Evolutionary conservation across 768 basidiomycete genomes (phyloP), one percentile per base, ranked within the genome.

Genomic region (Pholiota microspora): DNA sequence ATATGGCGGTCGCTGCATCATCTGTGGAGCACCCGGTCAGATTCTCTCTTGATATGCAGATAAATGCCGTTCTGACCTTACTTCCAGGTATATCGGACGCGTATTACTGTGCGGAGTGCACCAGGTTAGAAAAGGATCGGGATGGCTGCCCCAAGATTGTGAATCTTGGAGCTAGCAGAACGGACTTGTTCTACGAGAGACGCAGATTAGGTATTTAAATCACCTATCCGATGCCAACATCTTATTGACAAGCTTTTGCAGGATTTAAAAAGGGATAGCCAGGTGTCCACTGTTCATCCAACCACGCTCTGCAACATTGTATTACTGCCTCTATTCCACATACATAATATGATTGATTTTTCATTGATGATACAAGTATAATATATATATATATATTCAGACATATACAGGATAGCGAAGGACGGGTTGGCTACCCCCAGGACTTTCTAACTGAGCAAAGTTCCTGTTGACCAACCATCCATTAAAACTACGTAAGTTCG

Each of bases 61-160:
- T 6, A 25, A 25, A 6, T 36, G n/a, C 32, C 10, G 3, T 47
- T 23, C 27, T 47, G 10, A 52, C 24, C 45, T 56, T 25, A 15
- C 29, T n/a, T 9, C 42, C 45, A 96, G 96, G 96, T 65, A 97
- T 99, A 48, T 98, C 95, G 23, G 97, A 99, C 68, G 97, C 97
- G 2, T 98, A 98, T 71, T 99, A 99, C 65, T 99, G 97, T 59
- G 95, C 96, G 1, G 94, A 96, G 73, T 98, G 93, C 65, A 94
- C 91, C n/a, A 78, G 95, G 47, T 75, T 98, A 47, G 97, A 99
- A 69, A 98, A 98, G 67, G 95, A 98, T 64, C 78, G 97, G 31
- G 97, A 99, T 70, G 97, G 97, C 0, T 99, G 97, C 76, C 94
- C 94, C 7, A 98, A 98, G 82, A 94, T 96, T 64, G 93, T 96